These are phyloP conservation scores for Trichosporon sp. DNA, from an alignment of 1,284 basidiomycete genomes.

Conservation along the genomic window DNA sequence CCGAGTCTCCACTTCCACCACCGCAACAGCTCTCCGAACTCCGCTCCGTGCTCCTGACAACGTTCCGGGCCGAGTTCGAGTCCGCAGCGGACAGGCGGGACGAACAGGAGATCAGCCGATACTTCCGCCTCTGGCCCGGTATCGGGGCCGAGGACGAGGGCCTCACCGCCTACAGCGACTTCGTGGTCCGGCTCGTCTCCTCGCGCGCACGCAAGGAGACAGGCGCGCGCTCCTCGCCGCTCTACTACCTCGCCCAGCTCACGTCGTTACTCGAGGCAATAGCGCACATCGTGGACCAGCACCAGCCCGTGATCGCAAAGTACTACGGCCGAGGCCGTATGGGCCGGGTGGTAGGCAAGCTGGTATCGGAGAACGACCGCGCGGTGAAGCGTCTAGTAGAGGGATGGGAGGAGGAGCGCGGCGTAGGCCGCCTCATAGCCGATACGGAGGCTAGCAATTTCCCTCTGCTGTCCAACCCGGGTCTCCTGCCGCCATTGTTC, in stretches of 20 bases:
- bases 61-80: slow-evolving; percentile 74
- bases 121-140: slow-evolving; percentile 93
- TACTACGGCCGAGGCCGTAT: slow-evolving; percentile 88
- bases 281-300: slow-evolving; percentile 92
- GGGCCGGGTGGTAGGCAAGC: slow-evolving; percentile 66
- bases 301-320: slow-evolving; percentile 94
- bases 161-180: slow-evolving; percentile 85
- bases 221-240: slow-evolving; percentile 77
- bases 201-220: slow-evolving; percentile 69
- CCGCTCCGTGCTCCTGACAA: slow-evolving; percentile 66
- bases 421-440: slow-evolving; percentile 45
- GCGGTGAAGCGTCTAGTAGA: slow-evolving; percentile 70
- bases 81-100: slow-evolving; percentile 68
- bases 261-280: slow-evolving; percentile 92
- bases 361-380: slow-evolving; percentile 80
- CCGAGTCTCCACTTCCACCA: slow-evolving; percentile 79
- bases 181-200: slow-evolving; percentile 84
- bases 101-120: slow-evolving; percentile 81
- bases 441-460: slow-evolving; percentile 46
- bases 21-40: slow-evolving; percentile 71
- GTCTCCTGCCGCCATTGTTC: slow-evolving; percentile 36
- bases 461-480: slow-evolving; percentile 35
- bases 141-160: slow-evolving; percentile 79
- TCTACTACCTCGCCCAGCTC: slow-evolving; percentile 79
- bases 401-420: slow-evolving; percentile 84